phyloP scores from a whole-genome alignment of 768 basidiomycete species.

The Phaeotremella skinneri region DNA sequence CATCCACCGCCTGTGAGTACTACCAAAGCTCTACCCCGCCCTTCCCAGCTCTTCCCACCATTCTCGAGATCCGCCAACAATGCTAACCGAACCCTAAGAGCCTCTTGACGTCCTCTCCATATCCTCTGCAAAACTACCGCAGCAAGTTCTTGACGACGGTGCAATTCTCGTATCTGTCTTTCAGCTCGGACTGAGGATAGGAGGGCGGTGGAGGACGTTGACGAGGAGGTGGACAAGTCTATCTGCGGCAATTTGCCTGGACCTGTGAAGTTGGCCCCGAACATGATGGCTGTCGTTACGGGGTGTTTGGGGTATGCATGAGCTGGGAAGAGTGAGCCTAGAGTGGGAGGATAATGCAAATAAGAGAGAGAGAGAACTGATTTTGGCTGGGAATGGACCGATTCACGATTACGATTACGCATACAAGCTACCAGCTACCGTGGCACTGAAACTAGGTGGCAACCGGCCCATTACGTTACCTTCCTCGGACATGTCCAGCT shows the following conservation, averaged over 20 bases:
- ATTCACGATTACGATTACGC: too few relatives aligned
- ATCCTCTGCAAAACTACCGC: conserved; percentile 36
- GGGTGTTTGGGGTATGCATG: neutral
- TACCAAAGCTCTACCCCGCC: conserved; percentile 15
- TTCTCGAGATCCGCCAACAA: conserved; percentile 20
- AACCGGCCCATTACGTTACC: too few relatives aligned
- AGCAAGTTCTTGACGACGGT: conserved; percentile 25
- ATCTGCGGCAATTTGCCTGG: neutral
- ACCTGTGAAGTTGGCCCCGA: neutral
- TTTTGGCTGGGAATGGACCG: too few relatives aligned
- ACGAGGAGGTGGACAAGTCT: conserved; percentile 44
- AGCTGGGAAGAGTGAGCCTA: too few relatives aligned
- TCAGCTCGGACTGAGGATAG: conserved; percentile 39
- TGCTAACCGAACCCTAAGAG: conserved; percentile 13
- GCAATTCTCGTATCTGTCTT: conserved; percentile 37
- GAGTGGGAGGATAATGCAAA: too few relatives aligned
- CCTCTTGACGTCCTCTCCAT: conserved; percentile 38
- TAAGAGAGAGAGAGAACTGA: too few relatives aligned
- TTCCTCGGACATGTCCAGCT: too few relatives aligned
- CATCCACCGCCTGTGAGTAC: conserved; percentile 21
- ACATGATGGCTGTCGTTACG: neutral
- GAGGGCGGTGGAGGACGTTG: conserved; percentile 37
- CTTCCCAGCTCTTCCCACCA: conserved; percentile 6
- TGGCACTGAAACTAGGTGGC: too few relatives aligned
- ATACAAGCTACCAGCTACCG: too few relatives aligned